Conservation (phyloP, 805 yeast species). For the Zygosaccharomyces bailii region DNA sequence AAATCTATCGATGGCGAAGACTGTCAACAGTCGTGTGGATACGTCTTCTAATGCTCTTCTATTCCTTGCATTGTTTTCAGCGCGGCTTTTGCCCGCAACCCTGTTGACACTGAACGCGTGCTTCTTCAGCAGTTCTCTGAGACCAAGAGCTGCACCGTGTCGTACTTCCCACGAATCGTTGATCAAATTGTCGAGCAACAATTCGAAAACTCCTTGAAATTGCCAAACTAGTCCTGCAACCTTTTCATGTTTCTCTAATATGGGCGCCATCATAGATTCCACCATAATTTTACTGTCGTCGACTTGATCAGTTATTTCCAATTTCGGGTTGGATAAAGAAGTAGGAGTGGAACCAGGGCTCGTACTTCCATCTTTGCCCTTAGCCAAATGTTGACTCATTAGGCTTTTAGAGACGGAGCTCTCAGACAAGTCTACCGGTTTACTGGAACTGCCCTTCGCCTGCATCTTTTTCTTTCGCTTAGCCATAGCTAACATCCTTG, state of each 20-base stretch:
- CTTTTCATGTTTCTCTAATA: conserved; percentile 65
- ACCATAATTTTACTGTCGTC: conserved; percentile 81
- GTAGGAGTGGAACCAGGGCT: conserved; percentile 26
- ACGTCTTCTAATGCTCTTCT: conserved; percentile 76
- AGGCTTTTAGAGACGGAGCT: conserved; percentile 55
- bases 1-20: conserved; percentile 89
- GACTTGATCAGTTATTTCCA: conserved; percentile 71
- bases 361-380: conserved; percentile 16
- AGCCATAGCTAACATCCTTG: conserved; percentile 92
- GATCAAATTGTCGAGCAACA: conserved; percentile 72
- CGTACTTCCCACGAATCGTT: conserved; percentile 90
- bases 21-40: conserved; percentile 76
- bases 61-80: conserved; percentile 66
- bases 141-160: conserved; percentile 92
- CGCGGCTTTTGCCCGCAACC: conserved; percentile 54
- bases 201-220: conserved; percentile 87
- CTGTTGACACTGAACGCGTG: conserved; percentile 89
- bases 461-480: conserved; percentile 77
- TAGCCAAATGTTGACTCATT: conserved; percentile 30
- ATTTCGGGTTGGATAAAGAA: conserved; percentile 37
- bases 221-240: conserved; percentile 85
- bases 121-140: conserved; percentile 67
- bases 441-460: conserved; percentile 49
- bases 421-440: conserved; percentile 67
- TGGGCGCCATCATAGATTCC: conserved; percentile 70